Percentiles rank a stretch among this genome's conserved stretches.
These are phyloP conservation scores for Alloteropsis semialata DNA, from an alignment of 176 grass and related monocot species.

Conservation along the genomic window DNA sequence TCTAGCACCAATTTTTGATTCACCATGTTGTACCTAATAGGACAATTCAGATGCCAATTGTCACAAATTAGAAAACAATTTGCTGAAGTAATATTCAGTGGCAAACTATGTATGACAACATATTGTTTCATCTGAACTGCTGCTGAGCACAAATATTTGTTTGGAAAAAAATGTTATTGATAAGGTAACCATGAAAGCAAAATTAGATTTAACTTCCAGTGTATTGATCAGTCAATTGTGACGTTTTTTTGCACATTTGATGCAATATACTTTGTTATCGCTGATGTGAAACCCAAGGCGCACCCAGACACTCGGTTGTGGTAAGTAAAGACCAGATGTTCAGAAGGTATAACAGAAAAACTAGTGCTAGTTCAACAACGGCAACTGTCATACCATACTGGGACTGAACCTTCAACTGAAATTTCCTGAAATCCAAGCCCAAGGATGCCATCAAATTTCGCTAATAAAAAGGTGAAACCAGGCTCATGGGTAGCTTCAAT, in stretches of 20 bases:
- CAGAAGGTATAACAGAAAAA: background rate
- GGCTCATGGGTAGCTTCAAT: conserved; percentile 87
- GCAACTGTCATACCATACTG: conserved; percentile 63
- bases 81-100: background rate
- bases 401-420: conserved; percentile 69
- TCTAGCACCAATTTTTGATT: conserved; percentile 56
- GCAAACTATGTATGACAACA: background rate
- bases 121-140: background rate
- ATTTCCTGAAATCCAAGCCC: conserved; percentile 95
- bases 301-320: background rate
- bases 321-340: background rate
- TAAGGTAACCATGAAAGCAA: background rate
- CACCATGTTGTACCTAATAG: conserved; percentile 87
- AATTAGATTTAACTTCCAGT: background rate
- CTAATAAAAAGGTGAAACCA: conserved; percentile 59
- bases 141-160: background rate
- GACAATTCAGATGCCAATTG: background rate
- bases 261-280: background rate
- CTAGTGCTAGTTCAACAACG: background rate
- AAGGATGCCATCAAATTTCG: conserved; percentile 95
- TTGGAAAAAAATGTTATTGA: background rate
- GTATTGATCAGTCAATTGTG: background rate
- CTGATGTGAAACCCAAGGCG: background rate
- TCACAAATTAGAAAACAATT: background rate
- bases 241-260: background rate